Base-by-base conservation (phyloP, 106 monocot species). In the Phalaenopsis equestris region DNA sequence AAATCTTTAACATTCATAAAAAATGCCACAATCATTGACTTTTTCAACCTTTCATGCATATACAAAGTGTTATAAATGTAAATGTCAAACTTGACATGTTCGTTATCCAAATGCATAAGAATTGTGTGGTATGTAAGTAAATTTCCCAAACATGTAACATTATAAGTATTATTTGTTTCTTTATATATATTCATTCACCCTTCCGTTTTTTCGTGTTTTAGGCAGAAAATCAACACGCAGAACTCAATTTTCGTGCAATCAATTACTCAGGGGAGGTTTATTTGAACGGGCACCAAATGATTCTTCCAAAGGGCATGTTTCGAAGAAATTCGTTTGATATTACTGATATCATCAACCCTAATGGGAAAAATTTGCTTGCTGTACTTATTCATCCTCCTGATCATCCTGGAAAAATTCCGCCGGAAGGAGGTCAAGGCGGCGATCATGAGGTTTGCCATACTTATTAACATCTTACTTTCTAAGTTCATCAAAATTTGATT, bases 371-470 rank as follows among this genome's bases (percentile, higher is more conserved):
- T 87, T 77, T 92, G 57, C 89, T 98, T 68, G 98, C 98, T 55
- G 92, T 94, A 79, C 85, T 98, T 79, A 87, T 94, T 84, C 83
- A 93, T 88, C 98, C 98, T 87, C 98, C 98, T 87, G 92, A 94
- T 75, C 87, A 98, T 91, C 98, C 98, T 80, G 98, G 98, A 79
- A 82, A 48, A 4, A 98, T 98, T 82, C 98, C 98, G 57, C 85
- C 84, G 56, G 83, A 88, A 42, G 98, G 98, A 67, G 98, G 98
- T n/a, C 98, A 98, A 87, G 98, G 98, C 87, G 98, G 98, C 36
- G 98, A 98, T 88, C 98, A 98, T 81, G 94, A 94, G 94, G 98
- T 94, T 82, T 81, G 79, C 39, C 39, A n/a, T 41, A 6, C 21
- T 61, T 21, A 18, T 61, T 61, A 61, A 2, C n/a, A 8, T 61